phyloP scores from a whole-genome alignment of 805 yeast species.

The Metschnikowia shivogae region DNA sequence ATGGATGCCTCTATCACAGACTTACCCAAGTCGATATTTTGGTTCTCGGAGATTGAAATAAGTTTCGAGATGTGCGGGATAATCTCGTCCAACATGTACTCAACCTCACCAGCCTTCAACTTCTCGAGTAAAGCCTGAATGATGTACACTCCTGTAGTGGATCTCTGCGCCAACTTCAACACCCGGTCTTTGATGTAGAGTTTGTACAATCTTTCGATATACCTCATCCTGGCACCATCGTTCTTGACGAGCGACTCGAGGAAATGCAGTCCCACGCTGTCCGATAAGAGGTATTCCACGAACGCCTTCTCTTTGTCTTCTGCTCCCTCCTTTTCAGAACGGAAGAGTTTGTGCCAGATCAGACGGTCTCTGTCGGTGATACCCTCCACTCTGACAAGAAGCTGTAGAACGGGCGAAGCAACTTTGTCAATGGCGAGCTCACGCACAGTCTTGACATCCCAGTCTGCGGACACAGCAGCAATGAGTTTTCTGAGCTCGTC shows the following conservation, averaged over 20 bases:
- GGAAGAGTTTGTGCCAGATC: slow-evolving; percentile 63
- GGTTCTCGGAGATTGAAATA: slow-evolving; percentile 45
- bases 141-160: slow-evolving; percentile 79
- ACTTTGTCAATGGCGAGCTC: slow-evolving; percentile 72
- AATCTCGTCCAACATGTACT: slow-evolving; percentile 56
- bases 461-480: slow-evolving; percentile 31
- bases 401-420: slow-evolving; percentile 84
- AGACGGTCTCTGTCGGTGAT: slow-evolving; percentile 69
- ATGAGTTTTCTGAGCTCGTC: slow-evolving; percentile 52
- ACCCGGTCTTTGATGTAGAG: slow-evolving; percentile 73
- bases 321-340: slow-evolving; percentile 43
- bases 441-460: slow-evolving; percentile 46
- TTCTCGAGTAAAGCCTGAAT: slow-evolving; percentile 66
- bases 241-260: slow-evolving; percentile 65
- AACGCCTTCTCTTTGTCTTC: slow-evolving; percentile 70
- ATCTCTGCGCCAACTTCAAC: slow-evolving; percentile 69
- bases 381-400: slow-evolving; percentile 76
- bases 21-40: slow-evolving; percentile 67
- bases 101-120: slow-evolving; percentile 59
- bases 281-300: slow-evolving; percentile 78
- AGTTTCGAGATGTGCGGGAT: slow-evolving; percentile 63
- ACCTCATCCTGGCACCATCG: slow-evolving; percentile 58
- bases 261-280: slow-evolving; percentile 92
- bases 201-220: slow-evolving; percentile 64
- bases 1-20: slow-evolving; percentile 64